Evolutionary conservation across 2,329 filamentous ascomycete species (phyloP), one percentile per base, ranked within the genome.

Genomic region (Teratosphaeria viscida): DNA sequence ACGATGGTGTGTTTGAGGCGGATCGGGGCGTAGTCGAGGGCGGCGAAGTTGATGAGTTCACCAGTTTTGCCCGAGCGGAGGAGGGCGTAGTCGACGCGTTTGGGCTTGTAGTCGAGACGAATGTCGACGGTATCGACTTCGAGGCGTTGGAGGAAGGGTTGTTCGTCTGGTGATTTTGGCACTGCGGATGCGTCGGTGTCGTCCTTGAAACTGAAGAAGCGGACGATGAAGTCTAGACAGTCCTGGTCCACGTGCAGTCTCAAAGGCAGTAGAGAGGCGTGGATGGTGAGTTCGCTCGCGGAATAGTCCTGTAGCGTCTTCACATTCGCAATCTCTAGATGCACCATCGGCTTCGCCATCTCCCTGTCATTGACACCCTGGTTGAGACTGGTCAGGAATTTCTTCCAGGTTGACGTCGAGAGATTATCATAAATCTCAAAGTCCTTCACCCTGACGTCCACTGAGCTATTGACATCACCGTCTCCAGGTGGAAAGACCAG

Each of bases 41-140:
- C 89, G 64, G 99, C 82, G 71, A 99, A 96, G 73, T 99, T 99
- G 92, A 97, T 97, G 69, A 99, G 95, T 72, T 99, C 94, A 0
- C 90, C 95, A 0, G 94, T 97, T 65, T 90, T 90, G 1, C 94
- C 94, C 1, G 94, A 96, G 29, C 92, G 86, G 3, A 99, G 82
- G 3, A 92, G 92, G 0, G 86, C 89, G 67, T 99, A 99, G 73
- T 99, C 92, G 19, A 99, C 90, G n/a, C 90, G 85, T 74, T 99
- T 97, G 8, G 94, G 94, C 73, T 99, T 99, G 77, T 99, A 99
- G 74, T 99, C 94, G 3, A 95, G 84, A 69, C 88, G 91, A 59
- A 99, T 82, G 2, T 86, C 86, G 27, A 99, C 83, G 3, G 89
- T 84, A 64, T 90, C 88, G 54, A 99, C 81, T 75, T 97, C 94